A percentile compares a stretch with the other conserved stretches of the same genome.
Evolutionary conservation across 1,284 basidiomycete species (phyloP).

Genomic region (Naganishia cerealis): DNA sequence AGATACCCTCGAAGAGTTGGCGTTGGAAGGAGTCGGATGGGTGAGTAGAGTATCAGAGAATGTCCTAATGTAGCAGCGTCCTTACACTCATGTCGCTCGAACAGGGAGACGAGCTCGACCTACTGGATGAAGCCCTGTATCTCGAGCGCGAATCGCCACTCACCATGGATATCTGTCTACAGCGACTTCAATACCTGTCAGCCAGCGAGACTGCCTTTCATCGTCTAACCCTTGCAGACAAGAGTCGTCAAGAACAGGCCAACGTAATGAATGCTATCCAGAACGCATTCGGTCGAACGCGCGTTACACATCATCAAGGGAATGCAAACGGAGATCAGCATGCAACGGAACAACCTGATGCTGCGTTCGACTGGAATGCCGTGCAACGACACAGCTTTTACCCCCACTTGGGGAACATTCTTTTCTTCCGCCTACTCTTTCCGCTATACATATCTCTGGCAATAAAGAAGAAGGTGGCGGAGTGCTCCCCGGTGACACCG

Average conservation of each 20-base stretch:
- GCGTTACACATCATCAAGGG: conserved; percentile 2
- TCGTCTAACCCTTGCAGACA: conserved; percentile 31
- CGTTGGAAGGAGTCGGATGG: conserved; percentile 45
- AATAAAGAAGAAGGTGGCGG: conserved; percentile 8
- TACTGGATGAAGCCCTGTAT: conserved; percentile 28
- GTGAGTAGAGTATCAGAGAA: conserved; percentile 38
- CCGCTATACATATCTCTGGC: conserved; percentile 23
- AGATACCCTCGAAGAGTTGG: conserved; percentile 44
- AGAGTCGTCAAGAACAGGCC: conserved; percentile 30
- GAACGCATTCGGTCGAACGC: not conserved
- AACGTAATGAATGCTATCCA: conserved; percentile 14
- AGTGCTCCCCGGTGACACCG: conserved; percentile 18
- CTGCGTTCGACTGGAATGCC: conserved; percentile 9
- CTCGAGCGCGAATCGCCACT: conserved; percentile 33
- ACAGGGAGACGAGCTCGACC: conserved; percentile 28
- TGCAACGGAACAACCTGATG: not conserved
- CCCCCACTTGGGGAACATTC: conserved; percentile 12
- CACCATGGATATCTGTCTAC: conserved; percentile 20
- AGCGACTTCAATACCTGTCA: conserved; percentile 18
- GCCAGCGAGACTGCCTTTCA: conserved; percentile 17
- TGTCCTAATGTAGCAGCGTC: too few species aligned
- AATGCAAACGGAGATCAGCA: not conserved
- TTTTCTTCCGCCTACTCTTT: conserved; percentile 15
- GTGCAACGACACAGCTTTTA: conserved; percentile 7
- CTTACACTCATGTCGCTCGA: conserved; percentile 29